Evolutionary conservation across 1,139 yeast genomes (phyloP), one percentile per base, ranked within the genome.

Genomic region (Yamadazyma triangularis): DNA sequence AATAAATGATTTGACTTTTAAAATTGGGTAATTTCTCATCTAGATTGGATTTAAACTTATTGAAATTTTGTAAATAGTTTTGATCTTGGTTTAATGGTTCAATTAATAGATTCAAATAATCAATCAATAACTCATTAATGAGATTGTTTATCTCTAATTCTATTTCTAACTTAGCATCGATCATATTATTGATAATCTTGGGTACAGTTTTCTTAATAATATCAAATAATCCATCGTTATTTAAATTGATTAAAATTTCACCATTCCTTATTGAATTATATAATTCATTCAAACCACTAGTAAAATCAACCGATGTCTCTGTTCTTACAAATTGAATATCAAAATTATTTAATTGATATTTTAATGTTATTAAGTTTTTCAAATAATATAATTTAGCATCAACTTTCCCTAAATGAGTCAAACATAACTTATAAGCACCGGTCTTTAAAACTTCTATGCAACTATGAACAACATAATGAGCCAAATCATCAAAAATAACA

Each of bases 381-480:
- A 89, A 64, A 41, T 82, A 73, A 42, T 79, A 82, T 26, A 89
- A 59, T 38, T 76, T 73, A 0, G 85, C 71, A 43, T 82, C 91
- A 8, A 73, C 43, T 5, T 70, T 53, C 41, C 71, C 51, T 64
- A 47, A 65, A 54, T 56, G 64, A 15, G 31, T 69, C 45, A 33
- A 58, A 31, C 55, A 61, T 40, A 38, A 70, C 58, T 39, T 60
- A 42, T 71, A 74, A 6, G 84, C 85, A 23, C 60, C 45, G 49
- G 64, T 52, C 61, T 72, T 52, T 70, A 67, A 19, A 77, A 83
- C 31, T 25, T 60, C 53, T 24, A 89, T 71, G 45, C 94, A 82
- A 28, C 83, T 75, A 49, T 86, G 95, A 4, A 89, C 86, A 35
- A 87, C 79, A 33, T 83, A 77, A 51, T 88, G 95, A 0, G 96